Base-by-base conservation (phyloP, 2,329 filamentous ascomycete species). In the Purpureocillium lavendulum region DNA sequence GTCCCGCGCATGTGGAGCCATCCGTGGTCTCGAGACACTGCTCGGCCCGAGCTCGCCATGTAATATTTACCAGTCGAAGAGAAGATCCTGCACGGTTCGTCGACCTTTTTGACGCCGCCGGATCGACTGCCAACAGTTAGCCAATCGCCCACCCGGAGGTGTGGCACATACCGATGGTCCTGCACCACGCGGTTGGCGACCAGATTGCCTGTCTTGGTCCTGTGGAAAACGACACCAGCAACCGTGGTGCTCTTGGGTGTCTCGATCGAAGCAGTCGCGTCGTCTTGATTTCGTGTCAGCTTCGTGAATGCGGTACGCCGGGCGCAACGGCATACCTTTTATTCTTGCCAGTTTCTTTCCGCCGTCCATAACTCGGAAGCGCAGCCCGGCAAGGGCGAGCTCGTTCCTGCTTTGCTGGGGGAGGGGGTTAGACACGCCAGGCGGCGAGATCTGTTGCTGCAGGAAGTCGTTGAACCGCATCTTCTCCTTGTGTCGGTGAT, bases 131-230 rank as follows among this genome's bases (percentile, higher is more conserved):
- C 30, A 4, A 12, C 33, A 46, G 58, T 67, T 56, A 77, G 71
- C 53, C 49, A 49, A 35, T 55, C 52, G 44, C 42, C 40, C 41
- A 17, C 37, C 35, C 7, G 16, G 30, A 43, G 35, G 38, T 43
- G 49, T 40, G 42, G 24, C 37, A 72, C 80, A 64, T 77, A 90
- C 85, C 77, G 81, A 60, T 86, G 83, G 46, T 80, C 80, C 57
- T 82, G 80, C 43, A 90, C 75, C 40, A 87, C 71, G 46, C 84
- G 80, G 53, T 84, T 75, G 40, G 87, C 82, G 54, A 89, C 83
- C 18, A 95, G 74, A 51, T 94, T 95, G 45, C 88, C 88, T 50
- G 82, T 84, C 59, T 90, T 94, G 61, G 86, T 94, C 49, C 88
- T 77, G 52, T 87, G 74, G 57, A 94, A 95, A 47, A 76, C 80